Evolutionary conservation across 164 flowering plant genomes (phyloP), one percentile per base, ranked within the genome.

Genomic region (Nymphaea colorata): DNA sequence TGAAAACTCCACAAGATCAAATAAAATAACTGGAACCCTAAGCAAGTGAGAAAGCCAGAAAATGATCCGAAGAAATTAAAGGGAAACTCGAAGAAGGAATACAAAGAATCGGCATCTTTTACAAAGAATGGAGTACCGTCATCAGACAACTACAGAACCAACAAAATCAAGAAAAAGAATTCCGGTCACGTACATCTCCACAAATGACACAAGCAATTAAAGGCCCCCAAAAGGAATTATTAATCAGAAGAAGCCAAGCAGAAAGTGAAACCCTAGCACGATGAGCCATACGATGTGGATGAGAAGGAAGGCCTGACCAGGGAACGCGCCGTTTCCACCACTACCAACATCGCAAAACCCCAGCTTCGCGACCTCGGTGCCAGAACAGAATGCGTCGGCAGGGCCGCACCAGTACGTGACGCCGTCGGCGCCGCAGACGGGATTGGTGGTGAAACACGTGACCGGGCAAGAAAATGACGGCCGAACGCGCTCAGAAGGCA

Each of bases 391-490:
- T 4, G 89, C 92, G 42, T 87, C 88, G 43, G 82, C 75, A 69
- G 89, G 82, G 12, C 92, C 92, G 73, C 89, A 87, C 86, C 89
- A 85, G 73, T 87, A 87, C 16, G 92, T 87, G 59, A 84, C 83
- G 36, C 89, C 92, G 66, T 87, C 76, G 16, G 43, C 81, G 64
- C 88, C 92, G 70, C 92, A 87, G 4, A 87, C 89, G 17, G 92
- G 89, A 61, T 84, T 84, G 36, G 89, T 41, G 3, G 89, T 79
- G 67, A 87, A 85, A 74, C 92, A 87, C 5, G 69, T 81, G 44
- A 84, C 78, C 5, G 91, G 88, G 70, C 88, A 84, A 6, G 77
- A 71, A 2, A 57, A 42, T 17, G 82, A 55, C 64, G 42, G 60
- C 42, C 12, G 70, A 7, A 57, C 71, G 55, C 6, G 66, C 18